Percentiles rank a stretch among this genome's conserved stretches.
phyloP scores from a whole-genome alignment of 2,329 filamentous ascomycete genomes.

The Ceratocystis alfenasii region DNA sequence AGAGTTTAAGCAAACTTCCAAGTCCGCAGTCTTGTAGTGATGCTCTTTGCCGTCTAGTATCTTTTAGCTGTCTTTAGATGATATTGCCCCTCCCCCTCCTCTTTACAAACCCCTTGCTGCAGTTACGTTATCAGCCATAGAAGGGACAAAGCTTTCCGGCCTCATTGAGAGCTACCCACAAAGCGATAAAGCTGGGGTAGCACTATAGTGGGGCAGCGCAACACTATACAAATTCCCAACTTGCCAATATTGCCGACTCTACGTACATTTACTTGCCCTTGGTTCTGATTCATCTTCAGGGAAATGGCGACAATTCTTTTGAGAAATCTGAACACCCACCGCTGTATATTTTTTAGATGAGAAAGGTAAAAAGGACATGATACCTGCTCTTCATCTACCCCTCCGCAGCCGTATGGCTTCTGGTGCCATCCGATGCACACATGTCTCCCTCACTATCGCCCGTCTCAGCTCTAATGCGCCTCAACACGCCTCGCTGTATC shows the following conservation, averaged over 20 bases:
- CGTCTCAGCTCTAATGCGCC: neutral
- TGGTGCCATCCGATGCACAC: neutral
- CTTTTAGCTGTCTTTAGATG: neutral
- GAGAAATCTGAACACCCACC: neutral
- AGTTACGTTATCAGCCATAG: no score
- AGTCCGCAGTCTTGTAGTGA: neutral
- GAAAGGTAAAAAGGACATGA: neutral
- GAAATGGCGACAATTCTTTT: no score
- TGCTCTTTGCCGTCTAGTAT: neutral
- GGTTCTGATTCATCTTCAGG: no score
- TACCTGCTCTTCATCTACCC: neutral
- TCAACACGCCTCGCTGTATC: neutral
- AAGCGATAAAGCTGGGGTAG: constrained; percentile 6
- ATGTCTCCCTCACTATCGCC: neutral
- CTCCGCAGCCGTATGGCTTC: neutral
- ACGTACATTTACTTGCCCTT: no score
- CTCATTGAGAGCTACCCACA: neutral
- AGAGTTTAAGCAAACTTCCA: neutral
- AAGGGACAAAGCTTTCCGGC: constrained; percentile 1
- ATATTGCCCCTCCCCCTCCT: neutral
- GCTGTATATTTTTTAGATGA: neutral
- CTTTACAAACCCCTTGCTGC: neutral
- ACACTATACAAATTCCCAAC: neutral
- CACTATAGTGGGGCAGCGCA: neutral
- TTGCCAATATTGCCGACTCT: neutral